Conservation (phyloP, 2,329 filamentous ascomycete genomes). For the Epichloe elymi region DNA sequence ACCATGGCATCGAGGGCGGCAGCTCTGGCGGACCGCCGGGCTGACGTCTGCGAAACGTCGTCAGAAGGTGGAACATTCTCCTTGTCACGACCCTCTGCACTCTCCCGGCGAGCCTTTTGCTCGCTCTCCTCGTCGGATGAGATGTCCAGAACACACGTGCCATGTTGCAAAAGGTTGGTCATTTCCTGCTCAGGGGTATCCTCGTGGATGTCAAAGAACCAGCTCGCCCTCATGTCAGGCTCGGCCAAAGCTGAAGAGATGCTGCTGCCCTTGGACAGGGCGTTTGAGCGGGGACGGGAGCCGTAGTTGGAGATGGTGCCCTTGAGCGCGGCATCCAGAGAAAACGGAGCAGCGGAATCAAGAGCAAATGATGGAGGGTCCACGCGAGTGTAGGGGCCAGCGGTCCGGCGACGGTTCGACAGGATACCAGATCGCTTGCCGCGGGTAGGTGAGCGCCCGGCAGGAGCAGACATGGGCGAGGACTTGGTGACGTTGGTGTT, state of each 20-base stretch:
- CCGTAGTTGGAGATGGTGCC: constrained; percentile 56
- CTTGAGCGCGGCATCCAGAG: constrained; percentile 70
- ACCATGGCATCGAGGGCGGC: constrained; percentile 37
- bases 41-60: constrained; percentile 46
- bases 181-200: constrained; percentile 84
- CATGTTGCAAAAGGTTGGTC: constrained; percentile 86
- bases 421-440: constrained; percentile 56
- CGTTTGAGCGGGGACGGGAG: constrained; percentile 25
- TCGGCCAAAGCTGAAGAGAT: constrained; percentile 21
- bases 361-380: constrained; percentile 53
- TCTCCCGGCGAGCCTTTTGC: constrained; percentile 36
- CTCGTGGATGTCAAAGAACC: constrained; percentile 92
- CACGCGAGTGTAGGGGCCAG: constrained; percentile 52
- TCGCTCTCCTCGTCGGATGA: constrained; percentile 71
- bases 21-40: constrained; percentile 16
- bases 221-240: constrained; percentile 46
- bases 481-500: constrained; percentile 32
- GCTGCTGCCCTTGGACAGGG: constrained; percentile 16
- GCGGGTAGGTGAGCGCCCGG: constrained; percentile 68
- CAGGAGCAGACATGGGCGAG: constrained; percentile 51
- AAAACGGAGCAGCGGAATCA: constrained; percentile 54
- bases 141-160: constrained; percentile 75
- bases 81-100: constrained; percentile 59
- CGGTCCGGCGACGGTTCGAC: constrained; percentile 51
- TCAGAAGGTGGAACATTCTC: constrained; percentile 77